Base-by-base conservation (phyloP, 1,139 yeast species). In the Taphrina populina region DNA sequence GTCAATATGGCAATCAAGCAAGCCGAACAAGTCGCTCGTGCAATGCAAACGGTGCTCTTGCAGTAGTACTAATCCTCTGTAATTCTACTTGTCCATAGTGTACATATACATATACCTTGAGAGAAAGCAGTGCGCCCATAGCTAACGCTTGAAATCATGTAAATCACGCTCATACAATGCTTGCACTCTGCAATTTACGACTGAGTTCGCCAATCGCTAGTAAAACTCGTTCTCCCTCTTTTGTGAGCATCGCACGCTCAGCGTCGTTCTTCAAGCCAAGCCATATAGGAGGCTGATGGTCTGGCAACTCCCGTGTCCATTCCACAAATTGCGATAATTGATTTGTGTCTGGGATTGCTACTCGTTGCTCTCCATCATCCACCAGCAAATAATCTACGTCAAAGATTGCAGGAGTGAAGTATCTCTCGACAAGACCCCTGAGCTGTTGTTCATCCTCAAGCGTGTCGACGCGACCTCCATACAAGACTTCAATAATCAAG, bases 401-500 rank as follows among this genome's bases (percentile, higher is more conserved):
- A 59, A 72, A 77, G 1, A 77, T 65, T 0, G 66, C 65, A 2
- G 66, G 58, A 1, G 62, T 63, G 61, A 80, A 72, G 1, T 74
- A 58, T 13, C 60, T 58, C 5, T 52, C 36, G 0, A 74, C 70
- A 30, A 77, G 62, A 0, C 56, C 52, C 3, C 57, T 57, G 17
- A 78, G 59, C 26, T 59, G 59, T 10, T 62, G 41, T 10, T 65
- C 62, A 67, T 87, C 95, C 0, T 67, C 64, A 0, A 53, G 62
- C 43, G 71, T 66, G 58, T 81, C 82, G 40, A 85, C 71, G 67
- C 84, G 84, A 20, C 94, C 94, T 11, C 95, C 95, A 64, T 87
- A 87, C 1, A 81, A 73, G 10, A 84, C 74, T 1, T 74, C 74
- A 1, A 80, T 78, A 19, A 86, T 65, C 56, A 83, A 67, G 51